Percentiles rank a stretch among this genome's conserved stretches.
phyloP scores from a whole-genome alignment of 2,329 filamentous ascomycete genomes.

The Colletotrichum acutatum region DNA sequence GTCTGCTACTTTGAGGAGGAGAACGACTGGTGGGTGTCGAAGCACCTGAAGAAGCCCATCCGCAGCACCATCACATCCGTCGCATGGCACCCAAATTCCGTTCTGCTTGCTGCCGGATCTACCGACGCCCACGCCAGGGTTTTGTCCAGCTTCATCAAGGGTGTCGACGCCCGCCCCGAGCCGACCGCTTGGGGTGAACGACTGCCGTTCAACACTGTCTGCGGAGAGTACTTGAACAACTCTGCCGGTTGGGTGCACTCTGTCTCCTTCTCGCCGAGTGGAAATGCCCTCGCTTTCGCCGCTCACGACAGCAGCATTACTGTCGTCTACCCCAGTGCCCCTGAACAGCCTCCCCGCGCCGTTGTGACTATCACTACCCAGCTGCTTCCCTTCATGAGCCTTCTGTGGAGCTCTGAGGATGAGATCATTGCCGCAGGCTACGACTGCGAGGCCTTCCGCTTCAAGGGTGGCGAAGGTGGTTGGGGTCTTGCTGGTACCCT shows the following conservation, averaged over 20 bases:
- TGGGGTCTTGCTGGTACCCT: constrained; percentile 88
- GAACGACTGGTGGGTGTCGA: constrained; percentile 99
- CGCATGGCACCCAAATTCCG: constrained; percentile 97
- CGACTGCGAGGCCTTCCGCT: constrained; percentile 89
- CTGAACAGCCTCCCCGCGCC: constrained; percentile 90
- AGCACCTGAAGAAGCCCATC: constrained; percentile 99
- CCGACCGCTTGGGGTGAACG: constrained; percentile 94
- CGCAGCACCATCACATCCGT: constrained; percentile 96
- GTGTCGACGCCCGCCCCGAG: constrained; percentile 86
- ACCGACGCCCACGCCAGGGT: constrained; percentile 97
- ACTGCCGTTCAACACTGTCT: constrained; percentile 97
- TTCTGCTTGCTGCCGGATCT: constrained; percentile 93
- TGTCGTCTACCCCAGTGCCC: constrained; percentile 91
- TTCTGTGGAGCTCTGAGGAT: constrained; percentile 91
- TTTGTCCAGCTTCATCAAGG: constrained; percentile 96
- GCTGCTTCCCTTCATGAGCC: constrained; percentile 88
- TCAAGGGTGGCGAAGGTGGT: constrained; percentile 80
- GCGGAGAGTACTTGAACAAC: constrained; percentile 95
- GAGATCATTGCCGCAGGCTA: constrained; percentile 97
- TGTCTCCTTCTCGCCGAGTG: constrained; percentile 91
- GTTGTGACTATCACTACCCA: constrained; percentile 91
- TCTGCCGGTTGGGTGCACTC: constrained; percentile 97
- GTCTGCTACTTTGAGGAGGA: constrained; percentile 99
- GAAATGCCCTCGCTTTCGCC: constrained; percentile 92
- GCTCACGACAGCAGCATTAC: constrained; percentile 97